These are phyloP conservation scores for Henckelia pumila DNA, from an alignment of 257 asterid species.

Conservation along the genomic window DNA sequence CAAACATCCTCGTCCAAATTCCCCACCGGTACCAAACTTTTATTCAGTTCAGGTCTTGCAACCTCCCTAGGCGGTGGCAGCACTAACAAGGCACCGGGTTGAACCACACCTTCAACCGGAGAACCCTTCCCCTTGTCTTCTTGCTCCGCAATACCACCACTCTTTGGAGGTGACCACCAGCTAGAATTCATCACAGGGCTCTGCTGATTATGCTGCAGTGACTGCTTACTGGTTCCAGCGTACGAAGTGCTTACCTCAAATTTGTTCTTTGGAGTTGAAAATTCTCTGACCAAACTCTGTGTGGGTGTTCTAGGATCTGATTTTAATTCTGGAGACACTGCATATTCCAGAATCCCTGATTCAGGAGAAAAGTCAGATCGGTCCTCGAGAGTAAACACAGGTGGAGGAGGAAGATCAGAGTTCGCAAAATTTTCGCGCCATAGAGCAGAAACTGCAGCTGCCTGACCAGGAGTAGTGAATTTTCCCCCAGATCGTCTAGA, in stretches of 20 bases:
- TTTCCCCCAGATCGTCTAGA: conserved; percentile 69
- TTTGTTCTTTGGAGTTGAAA: conserved; percentile 68
- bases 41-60: conserved; percentile 89
- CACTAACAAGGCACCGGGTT: conserved; percentile 78
- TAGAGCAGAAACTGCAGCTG: conserved; percentile 91
- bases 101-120: conserved; percentile 91
- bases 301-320: conserved; percentile 71
- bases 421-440: conserved; percentile 90
- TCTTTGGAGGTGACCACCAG: conserved; percentile 89
- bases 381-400: conserved; percentile 86
- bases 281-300: conserved; percentile 48
- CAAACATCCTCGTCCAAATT: conserved; percentile 85
- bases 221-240: conserved; percentile 53
- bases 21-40: conserved; percentile 57
- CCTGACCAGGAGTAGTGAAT: conserved; percentile 78
- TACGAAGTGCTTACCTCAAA: conserved; percentile 71
- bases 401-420: conserved; percentile 98
- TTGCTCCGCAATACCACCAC: conserved; percentile 62
- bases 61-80: conserved; percentile 96
- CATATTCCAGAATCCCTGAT: conserved; percentile 63
- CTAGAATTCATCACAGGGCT: conserved; percentile 52
- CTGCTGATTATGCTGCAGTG: conserved; percentile 54
- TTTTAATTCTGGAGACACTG: conserved; percentile 66
- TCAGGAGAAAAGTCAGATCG: conserved; percentile 75
- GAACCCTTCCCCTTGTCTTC: conserved; percentile 93